These are phyloP conservation scores for Beauveria pseudobassiana DNA, from an alignment of 2,329 filamentous ascomycete genomes.

Conservation along the genomic window DNA sequence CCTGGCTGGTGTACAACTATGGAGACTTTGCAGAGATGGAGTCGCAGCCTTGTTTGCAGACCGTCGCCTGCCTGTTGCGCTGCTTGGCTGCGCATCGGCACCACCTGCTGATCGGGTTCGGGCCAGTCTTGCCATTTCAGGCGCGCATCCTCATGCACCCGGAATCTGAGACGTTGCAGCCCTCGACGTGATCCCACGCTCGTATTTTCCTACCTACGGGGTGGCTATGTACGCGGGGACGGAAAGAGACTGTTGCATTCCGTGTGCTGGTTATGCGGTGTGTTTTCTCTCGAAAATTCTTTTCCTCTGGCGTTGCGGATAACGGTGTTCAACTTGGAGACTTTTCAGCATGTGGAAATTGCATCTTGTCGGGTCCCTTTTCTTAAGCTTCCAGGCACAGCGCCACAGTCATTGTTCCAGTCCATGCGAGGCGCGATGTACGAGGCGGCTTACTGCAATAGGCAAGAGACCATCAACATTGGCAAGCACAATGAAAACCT, in stretches of 20 bases:
- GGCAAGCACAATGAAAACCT: not conserved
- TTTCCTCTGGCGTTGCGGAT: not conserved
- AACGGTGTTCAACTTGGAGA: not conserved
- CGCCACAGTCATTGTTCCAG: not conserved
- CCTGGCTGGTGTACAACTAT: no score
- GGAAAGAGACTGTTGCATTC: not conserved
- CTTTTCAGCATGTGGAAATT: not conserved
- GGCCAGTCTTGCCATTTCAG: not conserved
- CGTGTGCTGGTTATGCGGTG: not conserved
- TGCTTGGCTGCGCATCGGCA: not conserved
- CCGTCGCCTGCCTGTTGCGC: not conserved
- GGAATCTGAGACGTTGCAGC: slow-evolving; percentile 9
- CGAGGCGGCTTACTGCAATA: not conserved
- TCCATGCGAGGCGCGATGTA: not conserved
- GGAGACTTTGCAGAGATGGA: not conserved
- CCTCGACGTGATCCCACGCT: not conserved
- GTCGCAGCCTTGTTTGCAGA: not conserved
- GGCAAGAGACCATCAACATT: not conserved
- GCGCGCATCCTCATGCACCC: not conserved
- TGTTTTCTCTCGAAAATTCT: not conserved
- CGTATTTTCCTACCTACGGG: slow-evolving; percentile 5
- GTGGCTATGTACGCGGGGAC: slow-evolving; percentile 1
- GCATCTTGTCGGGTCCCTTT: not conserved
- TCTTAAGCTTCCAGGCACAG: not conserved
- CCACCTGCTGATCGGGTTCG: not conserved